Evolutionary conservation across 225 moss, liverwort and hornwort genomes (phyloP), one percentile per base, ranked within the genome.

Genomic region (Pleurozium schreberi): DNA sequence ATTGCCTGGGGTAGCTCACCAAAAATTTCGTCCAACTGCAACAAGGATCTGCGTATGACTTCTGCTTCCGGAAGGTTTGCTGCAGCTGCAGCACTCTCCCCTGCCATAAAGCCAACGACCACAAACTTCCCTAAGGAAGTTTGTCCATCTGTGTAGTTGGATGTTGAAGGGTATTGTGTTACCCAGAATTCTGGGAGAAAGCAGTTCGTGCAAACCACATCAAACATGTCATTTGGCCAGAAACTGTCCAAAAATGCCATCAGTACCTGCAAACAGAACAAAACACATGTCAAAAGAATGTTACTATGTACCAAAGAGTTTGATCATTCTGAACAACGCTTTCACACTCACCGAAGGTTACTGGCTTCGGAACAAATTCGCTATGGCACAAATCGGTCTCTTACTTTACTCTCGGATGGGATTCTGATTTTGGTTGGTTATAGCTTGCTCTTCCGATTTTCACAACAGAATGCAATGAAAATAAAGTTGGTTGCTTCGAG

Each of bases 161-260:
- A 75, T 84, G 76, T 81, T 84, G 91, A 84, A 81, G 96, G 97
- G 88, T 98, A 96, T 85, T 95, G 92, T n/a, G 98, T 98, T 70
- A 95, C 78, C 98, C 98, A 98, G 69, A 98, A 89, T 89, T 98
- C 96, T 62, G 98, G 97, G 81, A 98, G 86, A 71, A 98, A 95
- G 88, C 95, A 96, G 74, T 95, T 83, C 21, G 93, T 92, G 88
- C 98, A 98, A 81, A 98, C 95, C 55, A 98, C 94, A 89, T 98
- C 97, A 87, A 98, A 98, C 81, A 98, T 84, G 53, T 88, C 97
- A 71, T 90, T 82, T 60, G 98, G 97, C 98, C 98, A 97, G 90
- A 98, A 98, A 36, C 90, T 88, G 43, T 94, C 92, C 78, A 95
- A 95, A 89, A 98, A 98, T 75, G 95, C 92, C 91, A 98, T 88